Base-by-base conservation (phyloP, 2,329 filamentous ascomycete species). In the Colletotrichum cuscutae region DNA sequence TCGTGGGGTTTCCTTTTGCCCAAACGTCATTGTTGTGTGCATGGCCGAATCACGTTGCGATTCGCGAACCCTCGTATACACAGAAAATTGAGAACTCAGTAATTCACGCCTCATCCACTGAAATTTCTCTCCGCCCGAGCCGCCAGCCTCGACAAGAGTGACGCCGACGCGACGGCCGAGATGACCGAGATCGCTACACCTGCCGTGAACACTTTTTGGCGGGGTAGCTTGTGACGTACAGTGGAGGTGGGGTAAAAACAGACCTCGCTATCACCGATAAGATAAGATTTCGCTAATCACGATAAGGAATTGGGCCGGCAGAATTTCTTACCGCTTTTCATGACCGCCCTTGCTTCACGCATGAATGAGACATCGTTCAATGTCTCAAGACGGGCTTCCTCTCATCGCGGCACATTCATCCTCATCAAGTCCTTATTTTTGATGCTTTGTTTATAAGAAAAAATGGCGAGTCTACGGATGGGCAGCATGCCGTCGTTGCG, bases 401-500 rank as follows among this genome's bases (percentile, higher is more conserved):
- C 56, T 59, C 42, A 59, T 53, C 30, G 22, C 32, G 46, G 53
- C 42, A 67, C 37, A 52, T 73, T 63, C 35, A 26, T 61, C 68
- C 53, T 72, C 49, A 73, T 65, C 28, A 32, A 62, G 49, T 32
- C 42, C 37, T 15, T 15, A 12, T 53, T 28, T 61, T 32, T 49
- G 59, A 62, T 69, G 60, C 13, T n/a, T 58, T 57, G 49, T 65
- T 8, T 19, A 37, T 26, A 28, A 19, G 13, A 26, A 12, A 73
- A 65, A 8, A 89, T 89, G 87, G 77, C 83, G 11, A 81, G 84
- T 35, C 77, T 84, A 22, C 84, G 82, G 61, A 81, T 90, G 78
- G 82, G 80, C 53, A 81, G 80, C 57, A 79, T 91, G 74, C 87
- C 89, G 11, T 86, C 89, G 64, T 77, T 95, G 79, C 89, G 92